Conservation (phyloP, 345 rosid species). For the Capsella bursapastoris region DNA sequence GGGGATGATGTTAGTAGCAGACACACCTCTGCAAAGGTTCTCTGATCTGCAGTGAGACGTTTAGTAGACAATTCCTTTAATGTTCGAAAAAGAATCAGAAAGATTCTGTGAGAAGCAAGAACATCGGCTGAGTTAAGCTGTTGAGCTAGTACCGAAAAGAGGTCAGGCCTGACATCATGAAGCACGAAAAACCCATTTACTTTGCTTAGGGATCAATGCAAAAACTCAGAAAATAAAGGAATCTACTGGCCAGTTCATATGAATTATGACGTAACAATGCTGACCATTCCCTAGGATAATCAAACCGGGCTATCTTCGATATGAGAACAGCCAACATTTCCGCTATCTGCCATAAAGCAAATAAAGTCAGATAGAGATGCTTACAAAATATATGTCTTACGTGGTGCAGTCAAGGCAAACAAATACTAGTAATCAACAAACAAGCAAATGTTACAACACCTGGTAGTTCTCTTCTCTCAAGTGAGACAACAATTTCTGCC, state of each 20-base stretch:
- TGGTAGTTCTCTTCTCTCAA: constrained; percentile 83
- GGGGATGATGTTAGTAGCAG: constrained; percentile 22
- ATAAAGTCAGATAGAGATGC: constrained; percentile 19
- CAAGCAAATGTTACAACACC: constrained; percentile 49
- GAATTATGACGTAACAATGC: constrained; percentile 25
- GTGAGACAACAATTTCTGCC: constrained; percentile 75
- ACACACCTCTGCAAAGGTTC: constrained; percentile 76
- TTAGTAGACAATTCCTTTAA: constrained; percentile 92
- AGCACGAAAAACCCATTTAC: constrained; percentile 29
- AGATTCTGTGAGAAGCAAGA: constrained; percentile 87
- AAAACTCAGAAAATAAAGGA: constrained; percentile 27
- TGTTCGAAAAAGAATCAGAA: constrained; percentile 87
- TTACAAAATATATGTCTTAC: neutral
- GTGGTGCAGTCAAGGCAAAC: constrained; percentile 1
- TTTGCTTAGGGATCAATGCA: constrained; percentile 7
- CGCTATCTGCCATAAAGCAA: constrained; percentile 64
- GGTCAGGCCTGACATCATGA: constrained; percentile 74
- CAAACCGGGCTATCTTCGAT: constrained; percentile 92
- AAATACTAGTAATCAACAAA: constrained; percentile 15
- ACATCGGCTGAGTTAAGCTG: constrained; percentile 83
- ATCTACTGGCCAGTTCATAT: constrained; percentile 3
- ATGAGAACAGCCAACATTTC: constrained; percentile 82
- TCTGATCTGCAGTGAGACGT: constrained; percentile 90
- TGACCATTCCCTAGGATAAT: constrained; percentile 88
- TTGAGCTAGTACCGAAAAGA: constrained; percentile 79